Conservation (phyloP, 192 early-diverging fungal species). For the Geranomyces michiganensis region DNA sequence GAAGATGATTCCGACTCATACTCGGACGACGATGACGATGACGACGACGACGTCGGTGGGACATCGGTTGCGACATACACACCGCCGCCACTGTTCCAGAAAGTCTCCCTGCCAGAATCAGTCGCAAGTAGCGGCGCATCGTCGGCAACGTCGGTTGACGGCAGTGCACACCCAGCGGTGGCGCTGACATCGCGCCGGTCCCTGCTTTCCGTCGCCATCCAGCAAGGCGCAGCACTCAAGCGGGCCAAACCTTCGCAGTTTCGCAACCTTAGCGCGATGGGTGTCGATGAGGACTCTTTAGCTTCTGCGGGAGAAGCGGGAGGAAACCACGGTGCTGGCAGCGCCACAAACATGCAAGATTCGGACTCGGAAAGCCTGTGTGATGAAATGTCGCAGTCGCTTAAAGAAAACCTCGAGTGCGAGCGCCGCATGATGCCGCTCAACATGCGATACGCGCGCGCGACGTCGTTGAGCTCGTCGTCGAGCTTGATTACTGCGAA, state of each 20-base stretch:
- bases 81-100: slow-evolving; percentile 19
- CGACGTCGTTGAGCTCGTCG: not conserved
- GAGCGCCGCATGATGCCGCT: slow-evolving; percentile 30
- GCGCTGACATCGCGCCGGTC: slow-evolving; percentile 13
- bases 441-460: slow-evolving; percentile 26
- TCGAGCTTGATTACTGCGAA: not conserved
- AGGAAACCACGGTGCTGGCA: not conserved
- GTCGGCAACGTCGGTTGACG: not conserved
- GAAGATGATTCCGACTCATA: not conserved
- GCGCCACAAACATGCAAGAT: not conserved
- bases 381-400: slow-evolving; percentile 18
- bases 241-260: slow-evolving; percentile 30
- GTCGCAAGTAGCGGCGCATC: not conserved
- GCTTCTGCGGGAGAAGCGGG: no score
- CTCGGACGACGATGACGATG: slow-evolving; percentile 9
- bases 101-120: slow-evolving; percentile 9
- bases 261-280: slow-evolving; percentile 24
- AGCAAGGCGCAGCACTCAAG: slow-evolving; percentile 15
- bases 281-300: not conserved
- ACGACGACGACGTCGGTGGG: slow-evolving; percentile 12
- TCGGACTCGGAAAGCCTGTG: slow-evolving; percentile 11
- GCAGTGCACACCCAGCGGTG: not conserved
- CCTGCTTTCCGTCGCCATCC: slow-evolving; percentile 24
- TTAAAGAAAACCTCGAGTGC: slow-evolving; percentile 27
- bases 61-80: not conserved